Evolutionary conservation across 176 grass and related monocot species (phyloP).

Genomic region (Eragrostis curvula): DNA sequence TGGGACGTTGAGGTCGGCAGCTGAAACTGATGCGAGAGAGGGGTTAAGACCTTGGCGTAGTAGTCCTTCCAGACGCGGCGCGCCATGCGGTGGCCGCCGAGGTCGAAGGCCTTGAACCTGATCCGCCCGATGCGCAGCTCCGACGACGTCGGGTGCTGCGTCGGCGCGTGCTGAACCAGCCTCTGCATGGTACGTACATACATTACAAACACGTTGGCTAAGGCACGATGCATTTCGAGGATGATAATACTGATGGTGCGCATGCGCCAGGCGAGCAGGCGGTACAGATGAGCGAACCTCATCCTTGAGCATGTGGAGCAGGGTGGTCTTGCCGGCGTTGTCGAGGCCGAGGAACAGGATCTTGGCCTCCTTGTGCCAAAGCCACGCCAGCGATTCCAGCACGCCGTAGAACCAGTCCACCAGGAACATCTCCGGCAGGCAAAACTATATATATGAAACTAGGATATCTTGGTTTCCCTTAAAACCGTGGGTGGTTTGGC

Average conservation of each 20-base stretch:
- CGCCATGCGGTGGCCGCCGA: constrained; percentile 53
- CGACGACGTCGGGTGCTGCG: constrained; percentile 63
- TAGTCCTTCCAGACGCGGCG: constrained; percentile 73
- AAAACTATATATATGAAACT: too few relatives aligned
- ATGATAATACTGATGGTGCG: too few relatives aligned
- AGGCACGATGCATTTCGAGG: too few relatives aligned
- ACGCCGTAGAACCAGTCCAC: constrained; percentile 9
- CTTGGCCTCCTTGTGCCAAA: constrained; percentile 34
- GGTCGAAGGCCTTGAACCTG: constrained; percentile 70
- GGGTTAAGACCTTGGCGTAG: constrained; percentile 45
- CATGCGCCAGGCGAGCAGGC: too few relatives aligned
- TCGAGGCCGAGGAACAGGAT: constrained; percentile 41
- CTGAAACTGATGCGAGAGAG: too few relatives aligned
- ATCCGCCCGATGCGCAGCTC: constrained; percentile 62
- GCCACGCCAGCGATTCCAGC: background rate
- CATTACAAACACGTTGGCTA: too few relatives aligned
- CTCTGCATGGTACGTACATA: constrained; percentile 17
- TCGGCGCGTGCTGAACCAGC: constrained; percentile 54
- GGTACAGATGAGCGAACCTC: background rate
- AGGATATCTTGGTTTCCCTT: too few relatives aligned
- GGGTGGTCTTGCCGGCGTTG: constrained; percentile 38
- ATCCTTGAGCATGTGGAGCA: constrained; percentile 36
- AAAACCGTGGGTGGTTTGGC: too few relatives aligned
- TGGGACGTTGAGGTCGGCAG: too few relatives aligned
- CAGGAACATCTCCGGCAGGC: constrained; percentile 14